Percentiles rank a stretch among this genome's conserved stretches.
phyloP scores from a whole-genome alignment of 139 green algal species.

The Desmodesmus armatus region DNA sequence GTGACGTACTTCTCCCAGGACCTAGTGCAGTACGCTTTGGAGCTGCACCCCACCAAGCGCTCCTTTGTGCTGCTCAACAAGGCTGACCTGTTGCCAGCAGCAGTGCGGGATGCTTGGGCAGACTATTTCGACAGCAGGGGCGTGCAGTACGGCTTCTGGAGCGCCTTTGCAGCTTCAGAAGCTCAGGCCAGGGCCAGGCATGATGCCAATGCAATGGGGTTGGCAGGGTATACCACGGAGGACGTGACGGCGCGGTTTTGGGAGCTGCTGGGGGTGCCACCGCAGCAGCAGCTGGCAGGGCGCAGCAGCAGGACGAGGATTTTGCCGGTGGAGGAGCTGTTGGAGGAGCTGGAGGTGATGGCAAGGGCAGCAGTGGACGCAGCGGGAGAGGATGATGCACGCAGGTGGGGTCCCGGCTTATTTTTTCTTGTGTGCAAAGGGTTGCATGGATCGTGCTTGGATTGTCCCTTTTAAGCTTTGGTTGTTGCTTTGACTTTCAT shows the following conservation, averaged over 20 bases:
- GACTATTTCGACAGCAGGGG: slow-evolving; percentile 85
- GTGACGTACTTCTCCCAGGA: slow-evolving; percentile 93
- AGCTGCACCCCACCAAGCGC: slow-evolving; percentile 78
- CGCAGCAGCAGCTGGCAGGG: not conserved
- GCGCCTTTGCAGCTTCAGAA: slow-evolving; percentile 70
- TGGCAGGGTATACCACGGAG: slow-evolving; percentile 44
- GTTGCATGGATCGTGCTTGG: too few relatives aligned
- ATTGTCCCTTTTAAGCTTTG: too few relatives aligned
- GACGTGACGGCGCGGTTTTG: not conserved
- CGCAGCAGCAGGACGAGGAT: slow-evolving; percentile 38
- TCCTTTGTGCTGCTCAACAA: slow-evolving; percentile 98
- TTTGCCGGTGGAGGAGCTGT: slow-evolving; percentile 66
- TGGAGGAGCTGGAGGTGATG: slow-evolving; percentile 55
- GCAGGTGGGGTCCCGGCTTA: slow-evolving; percentile 22
- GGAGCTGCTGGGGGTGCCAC: slow-evolving; percentile 50
- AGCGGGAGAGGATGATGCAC: slow-evolving; percentile 19
- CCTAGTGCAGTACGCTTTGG: slow-evolving; percentile 80
- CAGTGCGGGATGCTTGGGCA: slow-evolving; percentile 81
- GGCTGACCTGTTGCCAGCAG: slow-evolving; percentile 90
- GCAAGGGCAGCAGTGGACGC: slow-evolving; percentile 27
- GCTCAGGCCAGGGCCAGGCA: slow-evolving; percentile 54
- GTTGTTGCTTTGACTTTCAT: too few relatives aligned
- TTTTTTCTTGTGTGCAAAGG: too few relatives aligned
- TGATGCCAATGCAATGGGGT: slow-evolving; percentile 58
- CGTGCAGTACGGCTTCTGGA: slow-evolving; percentile 87